These are phyloP conservation scores for Vigna nakashimae DNA, from an alignment of 306 rosid genomes.

Conservation along the genomic window DNA sequence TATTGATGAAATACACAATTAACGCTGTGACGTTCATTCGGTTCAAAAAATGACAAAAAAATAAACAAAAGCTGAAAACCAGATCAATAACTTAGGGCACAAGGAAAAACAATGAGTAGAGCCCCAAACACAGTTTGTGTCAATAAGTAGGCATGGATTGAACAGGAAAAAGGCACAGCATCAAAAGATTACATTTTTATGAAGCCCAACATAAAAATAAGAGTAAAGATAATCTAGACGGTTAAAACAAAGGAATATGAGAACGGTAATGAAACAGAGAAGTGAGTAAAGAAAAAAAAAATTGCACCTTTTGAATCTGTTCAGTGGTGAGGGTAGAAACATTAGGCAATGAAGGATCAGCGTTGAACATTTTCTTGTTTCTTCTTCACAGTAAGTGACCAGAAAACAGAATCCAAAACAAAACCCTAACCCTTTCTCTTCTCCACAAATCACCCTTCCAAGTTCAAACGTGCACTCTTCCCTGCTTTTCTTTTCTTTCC, in stretches of 20 bases:
- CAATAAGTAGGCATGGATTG: neutral
- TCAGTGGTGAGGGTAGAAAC: conserved; percentile 50
- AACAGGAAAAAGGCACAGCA: neutral
- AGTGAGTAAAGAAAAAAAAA: conserved; percentile 9
- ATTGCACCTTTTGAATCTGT: conserved; percentile 60
- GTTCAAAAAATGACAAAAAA: neutral
- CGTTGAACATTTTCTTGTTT: conserved; percentile 49
- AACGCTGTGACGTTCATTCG: neutral
- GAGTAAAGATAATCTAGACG: neutral
- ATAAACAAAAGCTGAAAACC: neutral
- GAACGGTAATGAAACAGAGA: conserved; percentile 21
- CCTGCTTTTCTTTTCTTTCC: neutral
- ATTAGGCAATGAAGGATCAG: conserved; percentile 48
- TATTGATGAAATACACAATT: neutral
- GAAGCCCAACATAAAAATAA: neutral
- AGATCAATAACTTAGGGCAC: conserved; percentile 50
- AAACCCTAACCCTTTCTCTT: conserved; percentile 52
- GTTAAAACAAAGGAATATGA: conserved; percentile 3
- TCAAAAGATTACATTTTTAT: conserved; percentile 34
- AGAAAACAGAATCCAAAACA: neutral
- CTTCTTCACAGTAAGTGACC: conserved; percentile 6
- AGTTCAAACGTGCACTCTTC: conserved; percentile 28
- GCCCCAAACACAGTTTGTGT: conserved; percentile 10
- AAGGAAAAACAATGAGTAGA: conserved; percentile 45
- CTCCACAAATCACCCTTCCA: conserved; percentile 20